Evolutionary conservation across 2,329 filamentous ascomycete species (phyloP).

Genomic region (Ceratocystis lukuohia): DNA sequence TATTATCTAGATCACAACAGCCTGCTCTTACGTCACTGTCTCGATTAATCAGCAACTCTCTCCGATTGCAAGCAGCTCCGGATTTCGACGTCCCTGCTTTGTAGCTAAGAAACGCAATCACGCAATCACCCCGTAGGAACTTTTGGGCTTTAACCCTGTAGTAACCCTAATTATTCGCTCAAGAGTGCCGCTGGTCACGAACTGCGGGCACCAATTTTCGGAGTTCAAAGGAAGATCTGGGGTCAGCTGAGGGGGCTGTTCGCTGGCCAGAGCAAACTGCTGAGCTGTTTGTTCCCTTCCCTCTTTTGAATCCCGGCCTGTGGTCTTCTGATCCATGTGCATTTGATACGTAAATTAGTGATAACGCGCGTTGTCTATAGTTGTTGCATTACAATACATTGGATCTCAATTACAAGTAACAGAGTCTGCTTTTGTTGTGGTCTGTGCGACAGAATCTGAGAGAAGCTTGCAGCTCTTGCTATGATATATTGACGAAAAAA

Average conservation of each 20-base stretch:
- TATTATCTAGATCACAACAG: too few relatives aligned
- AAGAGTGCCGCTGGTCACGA: too few relatives aligned
- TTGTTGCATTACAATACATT: too few relatives aligned
- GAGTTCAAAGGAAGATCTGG: background rate
- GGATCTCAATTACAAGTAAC: too few relatives aligned
- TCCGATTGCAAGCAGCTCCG: background rate
- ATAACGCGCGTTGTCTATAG: too few relatives aligned
- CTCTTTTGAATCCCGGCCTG: too few relatives aligned
- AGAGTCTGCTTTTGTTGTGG: background rate
- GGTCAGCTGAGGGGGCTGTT: background rate
- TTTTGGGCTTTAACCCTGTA: background rate
- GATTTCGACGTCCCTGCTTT: background rate
- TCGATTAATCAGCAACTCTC: background rate
- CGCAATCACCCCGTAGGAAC: background rate
- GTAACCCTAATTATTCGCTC: too few relatives aligned
- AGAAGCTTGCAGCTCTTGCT: background rate
- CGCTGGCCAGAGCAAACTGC: background rate
- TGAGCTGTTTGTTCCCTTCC: background rate
- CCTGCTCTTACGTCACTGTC: background rate
- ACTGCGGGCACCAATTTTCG: too few relatives aligned
- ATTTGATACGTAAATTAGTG: background rate
- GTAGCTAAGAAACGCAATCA: background rate
- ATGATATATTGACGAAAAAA: too few relatives aligned
- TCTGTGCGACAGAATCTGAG: background rate
- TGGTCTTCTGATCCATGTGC: background rate